phyloP scores from a whole-genome alignment of 2,329 filamentous ascomycete species.

The Trichoderma koningii region DNA sequence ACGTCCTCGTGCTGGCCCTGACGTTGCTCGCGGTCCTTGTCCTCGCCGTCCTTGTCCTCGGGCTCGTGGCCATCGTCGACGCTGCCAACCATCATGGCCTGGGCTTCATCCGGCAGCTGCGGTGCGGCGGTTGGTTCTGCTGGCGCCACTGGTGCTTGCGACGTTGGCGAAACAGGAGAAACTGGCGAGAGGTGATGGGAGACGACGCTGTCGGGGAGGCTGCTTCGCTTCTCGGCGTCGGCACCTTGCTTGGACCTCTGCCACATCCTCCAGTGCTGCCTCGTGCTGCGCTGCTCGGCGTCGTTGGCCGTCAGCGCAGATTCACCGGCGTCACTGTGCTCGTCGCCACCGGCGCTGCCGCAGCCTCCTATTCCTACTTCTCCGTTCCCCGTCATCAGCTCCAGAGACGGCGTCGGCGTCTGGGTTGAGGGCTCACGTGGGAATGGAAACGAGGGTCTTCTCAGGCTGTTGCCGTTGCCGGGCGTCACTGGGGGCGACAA shows the following conservation, averaged over 20 bases:
- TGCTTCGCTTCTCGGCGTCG: conserved; percentile 7
- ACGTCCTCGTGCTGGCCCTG: neutral
- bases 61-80: neutral
- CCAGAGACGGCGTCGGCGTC: conserved; percentile 17
- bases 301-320: conserved; percentile 13
- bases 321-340: conserved; percentile 17
- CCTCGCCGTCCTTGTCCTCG: neutral
- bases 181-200: neutral
- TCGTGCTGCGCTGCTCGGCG: conserved; percentile 2
- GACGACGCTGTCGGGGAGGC: neutral
- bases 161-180: conserved; percentile 9
- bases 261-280: conserved; percentile 13
- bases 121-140: neutral
- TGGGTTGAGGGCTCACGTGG: conserved; percentile 21
- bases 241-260: neutral
- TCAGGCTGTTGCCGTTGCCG: neutral
- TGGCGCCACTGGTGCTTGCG: neutral
- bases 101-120: neutral
- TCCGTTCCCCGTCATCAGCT: conserved; percentile 18
- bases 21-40: neutral
- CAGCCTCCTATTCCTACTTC: conserved; percentile 18
- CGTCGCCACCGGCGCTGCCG: conserved; percentile 1
- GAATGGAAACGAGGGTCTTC: conserved; percentile 20
- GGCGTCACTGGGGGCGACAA: conserved; percentile 12
- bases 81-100: neutral